Conservation (phyloP, 345 rosid species). For the Lumnitzera littorea region DNA sequence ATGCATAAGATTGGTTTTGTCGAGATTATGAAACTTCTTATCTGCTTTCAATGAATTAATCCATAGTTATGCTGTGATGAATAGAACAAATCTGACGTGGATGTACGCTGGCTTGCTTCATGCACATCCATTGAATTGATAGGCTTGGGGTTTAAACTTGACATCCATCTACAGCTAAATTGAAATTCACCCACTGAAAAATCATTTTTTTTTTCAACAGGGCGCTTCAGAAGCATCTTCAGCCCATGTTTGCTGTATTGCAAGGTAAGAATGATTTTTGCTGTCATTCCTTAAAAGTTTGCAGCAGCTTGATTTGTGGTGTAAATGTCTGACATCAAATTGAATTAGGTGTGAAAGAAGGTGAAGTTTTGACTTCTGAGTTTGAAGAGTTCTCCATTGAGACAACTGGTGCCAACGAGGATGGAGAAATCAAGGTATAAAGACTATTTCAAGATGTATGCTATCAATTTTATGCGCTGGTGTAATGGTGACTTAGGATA, state of each 20-base stretch:
- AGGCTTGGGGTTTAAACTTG: background rate
- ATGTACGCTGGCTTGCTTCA: background rate
- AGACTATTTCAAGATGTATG: conserved; percentile 1
- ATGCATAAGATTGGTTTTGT: too few relatives aligned
- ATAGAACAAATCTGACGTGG: too few relatives aligned
- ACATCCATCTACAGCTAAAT: background rate
- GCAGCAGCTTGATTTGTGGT: too few relatives aligned
- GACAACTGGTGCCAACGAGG: conserved; percentile 12
- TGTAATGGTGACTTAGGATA: background rate
- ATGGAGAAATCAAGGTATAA: conserved; percentile 38
- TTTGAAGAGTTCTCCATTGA: conserved; percentile 41
- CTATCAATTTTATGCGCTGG: background rate
- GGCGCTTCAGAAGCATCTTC: conserved; percentile 14
- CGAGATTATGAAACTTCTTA: too few relatives aligned
- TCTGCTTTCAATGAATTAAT: too few relatives aligned
- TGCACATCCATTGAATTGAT: background rate
- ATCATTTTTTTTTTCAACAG: conserved; percentile 20
- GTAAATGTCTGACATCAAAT: background rate
- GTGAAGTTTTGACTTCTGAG: conserved; percentile 31
- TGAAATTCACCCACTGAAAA: background rate
- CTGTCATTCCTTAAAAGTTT: too few relatives aligned
- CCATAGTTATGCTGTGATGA: too few relatives aligned
- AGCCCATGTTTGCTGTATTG: conserved; percentile 28
- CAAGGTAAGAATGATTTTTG: conserved; percentile 30
- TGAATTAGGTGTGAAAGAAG: conserved; percentile 35